A percentile compares a stretch with the other conserved stretches of the same genome.
Evolutionary conservation across 352 stramenopile genomes (phyloP).

Genomic region (Globisporangium uncinulatum): DNA sequence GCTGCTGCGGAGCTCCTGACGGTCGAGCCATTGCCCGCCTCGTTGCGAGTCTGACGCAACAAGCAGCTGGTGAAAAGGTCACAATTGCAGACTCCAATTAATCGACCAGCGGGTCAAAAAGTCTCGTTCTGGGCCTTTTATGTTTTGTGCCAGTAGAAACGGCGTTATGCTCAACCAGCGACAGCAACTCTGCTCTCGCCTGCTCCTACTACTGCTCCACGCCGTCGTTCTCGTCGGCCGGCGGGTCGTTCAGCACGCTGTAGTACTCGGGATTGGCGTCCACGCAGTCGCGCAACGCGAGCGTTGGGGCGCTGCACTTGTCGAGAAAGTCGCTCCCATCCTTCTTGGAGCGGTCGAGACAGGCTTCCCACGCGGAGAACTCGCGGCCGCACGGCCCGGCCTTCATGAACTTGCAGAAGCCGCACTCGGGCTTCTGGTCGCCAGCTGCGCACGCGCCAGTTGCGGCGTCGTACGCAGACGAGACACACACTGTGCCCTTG

Average conservation of each 20-base stretch:
- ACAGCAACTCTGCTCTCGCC: not conserved
- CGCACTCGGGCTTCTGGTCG: constrained; percentile 71
- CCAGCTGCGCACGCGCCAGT: constrained; percentile 38
- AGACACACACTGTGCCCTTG: constrained; percentile 59
- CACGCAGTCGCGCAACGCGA: constrained; percentile 78
- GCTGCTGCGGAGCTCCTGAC: not conserved
- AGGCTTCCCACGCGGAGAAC: constrained; percentile 82
- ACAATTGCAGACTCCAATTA: not conserved
- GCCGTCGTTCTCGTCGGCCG: constrained; percentile 29
- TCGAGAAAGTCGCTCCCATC: constrained; percentile 75
- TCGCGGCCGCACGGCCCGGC: constrained; percentile 71
- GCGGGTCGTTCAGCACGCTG: constrained; percentile 65
- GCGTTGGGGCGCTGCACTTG: constrained; percentile 64
- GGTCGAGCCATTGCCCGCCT: not conserved
- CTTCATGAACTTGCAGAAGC: constrained; percentile 91
- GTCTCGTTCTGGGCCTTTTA: too few species aligned
- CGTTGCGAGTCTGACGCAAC: too few species aligned
- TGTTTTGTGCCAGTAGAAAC: not conserved
- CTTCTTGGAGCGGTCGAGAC: constrained; percentile 72
- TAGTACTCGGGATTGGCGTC: constrained; percentile 88
- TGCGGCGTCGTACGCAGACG: constrained; percentile 54
- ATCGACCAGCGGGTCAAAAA: too few species aligned
- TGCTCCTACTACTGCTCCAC: constrained; percentile 4
- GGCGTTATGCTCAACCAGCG: not conserved
- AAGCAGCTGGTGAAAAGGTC: not conserved